A percentile compares a stretch with the other conserved stretches of the same genome.
These are phyloP conservation scores for Trichoderma arundinaceum DNA, from an alignment of 2,329 filamentous ascomycete species.

Conservation along the genomic window DNA sequence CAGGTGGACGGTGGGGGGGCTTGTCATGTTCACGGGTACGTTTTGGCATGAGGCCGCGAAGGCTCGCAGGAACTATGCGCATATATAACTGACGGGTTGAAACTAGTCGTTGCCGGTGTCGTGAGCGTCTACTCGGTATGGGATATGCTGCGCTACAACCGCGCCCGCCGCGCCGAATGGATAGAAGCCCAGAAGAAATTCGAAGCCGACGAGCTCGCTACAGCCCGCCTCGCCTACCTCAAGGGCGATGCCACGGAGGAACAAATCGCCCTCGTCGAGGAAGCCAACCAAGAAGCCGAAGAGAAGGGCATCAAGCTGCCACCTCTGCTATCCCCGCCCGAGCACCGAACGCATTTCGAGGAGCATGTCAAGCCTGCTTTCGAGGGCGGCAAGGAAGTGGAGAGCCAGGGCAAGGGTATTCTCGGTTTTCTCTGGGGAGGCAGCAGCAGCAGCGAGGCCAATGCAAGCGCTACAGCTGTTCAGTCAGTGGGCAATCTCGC, in stretches of 20 bases:
- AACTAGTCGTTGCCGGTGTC: constrained; percentile 59
- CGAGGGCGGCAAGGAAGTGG: constrained; percentile 35
- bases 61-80: neutral
- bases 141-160: constrained; percentile 67
- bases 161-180: constrained; percentile 64
- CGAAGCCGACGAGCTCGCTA: constrained; percentile 60
- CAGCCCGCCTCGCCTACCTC: constrained; percentile 65
- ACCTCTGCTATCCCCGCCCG: constrained; percentile 55
- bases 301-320: constrained; percentile 55
- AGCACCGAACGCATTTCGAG: constrained; percentile 46
- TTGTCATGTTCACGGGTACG: constrained; percentile 63
- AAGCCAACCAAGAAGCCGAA: constrained; percentile 57
- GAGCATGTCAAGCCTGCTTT: constrained; percentile 45
- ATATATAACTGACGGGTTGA: neutral
- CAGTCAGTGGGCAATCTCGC: constrained; percentile 47
- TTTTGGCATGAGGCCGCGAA: too few species aligned
- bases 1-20: constrained; percentile 58
- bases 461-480: constrained; percentile 33
- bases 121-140: constrained; percentile 64
- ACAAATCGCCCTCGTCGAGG: constrained; percentile 62
- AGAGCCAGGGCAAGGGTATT: constrained; percentile 41
- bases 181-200: constrained; percentile 60
- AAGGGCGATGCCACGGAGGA: constrained; percentile 62
- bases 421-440: constrained; percentile 44
- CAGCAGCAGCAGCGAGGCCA: constrained; percentile 34